Evolutionary conservation across 2,329 filamentous ascomycete species (phyloP).

Genomic region (Corniculantispora saksenae): DNA sequence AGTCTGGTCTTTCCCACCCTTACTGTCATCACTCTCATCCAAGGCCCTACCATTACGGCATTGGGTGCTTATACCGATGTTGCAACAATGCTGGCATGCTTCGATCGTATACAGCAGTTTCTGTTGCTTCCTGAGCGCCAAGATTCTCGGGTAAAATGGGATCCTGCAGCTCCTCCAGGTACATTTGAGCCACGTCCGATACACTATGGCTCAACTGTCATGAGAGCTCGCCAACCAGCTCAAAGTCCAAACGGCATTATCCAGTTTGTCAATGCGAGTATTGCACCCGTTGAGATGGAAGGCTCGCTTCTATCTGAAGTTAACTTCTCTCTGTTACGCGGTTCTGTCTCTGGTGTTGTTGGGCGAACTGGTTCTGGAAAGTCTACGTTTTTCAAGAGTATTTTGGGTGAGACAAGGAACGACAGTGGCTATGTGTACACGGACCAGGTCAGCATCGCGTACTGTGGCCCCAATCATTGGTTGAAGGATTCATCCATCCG

Average conservation of each 20-base stretch:
- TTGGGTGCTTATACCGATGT: neutral
- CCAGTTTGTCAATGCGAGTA: neutral
- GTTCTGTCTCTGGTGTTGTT: neutral
- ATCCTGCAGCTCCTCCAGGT: neutral
- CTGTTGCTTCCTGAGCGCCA: neutral
- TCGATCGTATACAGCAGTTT: neutral
- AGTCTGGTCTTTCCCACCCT: neutral
- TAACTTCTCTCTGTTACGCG: neutral
- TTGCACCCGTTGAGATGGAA: neutral
- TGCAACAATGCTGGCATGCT: neutral
- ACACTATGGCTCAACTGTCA: no score
- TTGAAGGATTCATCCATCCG: neutral
- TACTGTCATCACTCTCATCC: neutral
- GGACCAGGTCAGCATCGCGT: neutral
- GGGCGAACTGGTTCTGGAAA: neutral
- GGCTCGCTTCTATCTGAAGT: neutral
- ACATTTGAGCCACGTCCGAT: neutral
- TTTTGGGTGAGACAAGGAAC: neutral
- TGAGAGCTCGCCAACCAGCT: neutral
- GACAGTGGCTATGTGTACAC: neutral
- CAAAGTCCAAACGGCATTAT: neutral
- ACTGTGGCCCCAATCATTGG: conserved; percentile 1
- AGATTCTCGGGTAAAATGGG: neutral
- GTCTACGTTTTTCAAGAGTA: neutral
- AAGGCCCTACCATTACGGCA: neutral